Evolutionary conservation across 768 basidiomycete species (phyloP).

Genomic region (Phylloporus arenicola): DNA sequence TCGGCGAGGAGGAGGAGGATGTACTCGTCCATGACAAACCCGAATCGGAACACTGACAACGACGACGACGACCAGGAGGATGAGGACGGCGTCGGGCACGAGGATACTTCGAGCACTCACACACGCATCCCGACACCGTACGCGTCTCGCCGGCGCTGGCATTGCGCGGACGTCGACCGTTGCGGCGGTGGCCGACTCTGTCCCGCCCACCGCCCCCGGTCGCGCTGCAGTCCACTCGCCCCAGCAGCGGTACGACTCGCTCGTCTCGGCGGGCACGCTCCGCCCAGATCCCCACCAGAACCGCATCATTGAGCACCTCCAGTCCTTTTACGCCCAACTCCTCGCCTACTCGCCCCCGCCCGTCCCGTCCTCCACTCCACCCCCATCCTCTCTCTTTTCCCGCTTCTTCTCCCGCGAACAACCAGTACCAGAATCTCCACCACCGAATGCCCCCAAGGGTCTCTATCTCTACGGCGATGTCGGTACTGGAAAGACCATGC

Average conservation of each 20-base stretch:
- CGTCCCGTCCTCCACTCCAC: constrained; percentile 36
- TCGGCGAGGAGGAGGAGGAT: constrained; percentile 78
- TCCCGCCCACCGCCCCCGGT: background rate
- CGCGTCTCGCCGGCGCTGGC: background rate
- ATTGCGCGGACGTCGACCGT: constrained; percentile 12
- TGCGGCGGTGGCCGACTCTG: background rate
- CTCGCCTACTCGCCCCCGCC: constrained; percentile 63
- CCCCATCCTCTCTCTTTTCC: constrained; percentile 14
- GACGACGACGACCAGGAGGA: constrained; percentile 3
- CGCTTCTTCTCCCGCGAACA: constrained; percentile 28
- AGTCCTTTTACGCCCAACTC: constrained; percentile 72
- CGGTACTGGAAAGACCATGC: constrained; percentile 97
- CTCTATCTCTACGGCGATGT: constrained; percentile 96
- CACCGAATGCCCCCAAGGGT: constrained; percentile 66
- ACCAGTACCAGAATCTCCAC: constrained; percentile 30
- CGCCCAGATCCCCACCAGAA: constrained; percentile 80
- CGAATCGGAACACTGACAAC: background rate
- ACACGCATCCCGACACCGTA: background rate
- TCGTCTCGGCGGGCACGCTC: constrained; percentile 50
- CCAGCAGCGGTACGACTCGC: constrained; percentile 39
- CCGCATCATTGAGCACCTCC: constrained; percentile 75
- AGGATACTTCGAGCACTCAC: background rate
- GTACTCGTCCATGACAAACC: constrained; percentile 38
- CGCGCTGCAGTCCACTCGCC: constrained; percentile 12
- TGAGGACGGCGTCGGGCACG: constrained; percentile 1